Base-by-base conservation (phyloP, 1,284 basidiomycete species). In the Trichosporon inkin region DNA sequence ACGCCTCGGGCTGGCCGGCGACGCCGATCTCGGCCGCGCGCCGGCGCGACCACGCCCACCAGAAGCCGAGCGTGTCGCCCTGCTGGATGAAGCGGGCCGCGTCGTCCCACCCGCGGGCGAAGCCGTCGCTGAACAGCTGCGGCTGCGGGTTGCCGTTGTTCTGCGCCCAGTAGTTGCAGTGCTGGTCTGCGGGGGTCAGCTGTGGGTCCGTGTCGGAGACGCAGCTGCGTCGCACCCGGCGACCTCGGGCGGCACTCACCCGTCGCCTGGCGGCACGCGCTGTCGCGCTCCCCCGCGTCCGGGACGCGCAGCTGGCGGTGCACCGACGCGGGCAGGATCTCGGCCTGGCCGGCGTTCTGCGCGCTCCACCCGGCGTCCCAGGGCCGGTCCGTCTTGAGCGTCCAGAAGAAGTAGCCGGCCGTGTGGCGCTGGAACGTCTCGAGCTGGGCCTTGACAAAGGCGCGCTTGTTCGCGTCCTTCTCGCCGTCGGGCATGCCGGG, bases 381-480 rank as follows among this genome's bases (percentile, higher is more conserved):
- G 2, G 73, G 76, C 7, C 81, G 76, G 57, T 86, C 83, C 74
- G 92, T 91, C 81, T 88, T 90, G 73, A 86, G 88, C 40, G 89
- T 92, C 92, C 91, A 95, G 76, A 88, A 93, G 79, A 86, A 93
- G 83, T 84, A 89, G 2, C 91, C 91, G 0, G 84, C 85, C 60
- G 88, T 87, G 36, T 79, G 73, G 57, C 78, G 74, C 64, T 92
- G 88, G 65, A 84, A 92, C 36, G 88, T 67, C 19, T 81, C 82
- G 57, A 92, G 78, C 75, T 94, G 86, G 10, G 88, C 86, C 16
- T 80, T 74, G 4, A 88, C 80, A 66, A 84, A 91, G 16, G 79
- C 80, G 56, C 81, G 76, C 63, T 81, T 76, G 71, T 80, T 75
- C 70, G 81, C 70, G 75, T 83, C 80, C 67, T 79, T 77, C 64